phyloP scores from a whole-genome alignment of 441 rosid species.

The Sinapis alba region DNA sequence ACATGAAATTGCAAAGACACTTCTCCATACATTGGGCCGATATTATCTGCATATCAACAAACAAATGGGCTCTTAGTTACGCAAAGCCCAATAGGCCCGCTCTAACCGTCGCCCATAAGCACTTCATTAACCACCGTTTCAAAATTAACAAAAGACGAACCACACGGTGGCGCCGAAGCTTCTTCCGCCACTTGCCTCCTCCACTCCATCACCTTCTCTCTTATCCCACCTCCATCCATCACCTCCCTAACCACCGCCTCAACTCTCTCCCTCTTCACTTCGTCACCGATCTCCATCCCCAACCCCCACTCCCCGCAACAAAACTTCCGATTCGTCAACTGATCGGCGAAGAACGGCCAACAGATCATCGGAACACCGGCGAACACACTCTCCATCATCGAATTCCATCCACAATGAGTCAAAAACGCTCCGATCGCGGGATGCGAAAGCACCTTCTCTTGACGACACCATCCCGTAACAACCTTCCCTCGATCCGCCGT shows the following conservation, averaged over 20 bases:
- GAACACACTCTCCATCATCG: constrained; percentile 51
- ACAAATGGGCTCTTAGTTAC: background rate
- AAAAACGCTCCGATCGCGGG: constrained; percentile 53
- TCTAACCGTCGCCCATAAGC: constrained; percentile 14
- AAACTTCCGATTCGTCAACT: constrained; percentile 57
- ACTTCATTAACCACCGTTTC: constrained; percentile 31
- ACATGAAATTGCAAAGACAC: too few relatives aligned
- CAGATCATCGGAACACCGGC: constrained; percentile 62
- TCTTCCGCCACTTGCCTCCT: constrained; percentile 45
- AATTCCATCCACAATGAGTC: constrained; percentile 68
- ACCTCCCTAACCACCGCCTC: constrained; percentile 52
- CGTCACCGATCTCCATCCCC: constrained; percentile 56
- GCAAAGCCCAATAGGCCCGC: background rate
- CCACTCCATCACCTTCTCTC: constrained; percentile 47
- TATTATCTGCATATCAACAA: background rate
- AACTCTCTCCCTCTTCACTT: constrained; percentile 55
- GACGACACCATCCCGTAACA: constrained; percentile 53
- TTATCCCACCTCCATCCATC: constrained; percentile 56
- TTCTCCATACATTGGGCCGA: background rate
- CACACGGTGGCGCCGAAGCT: constrained; percentile 31
- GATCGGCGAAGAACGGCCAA: constrained; percentile 75
- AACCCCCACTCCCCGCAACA: constrained; percentile 57
- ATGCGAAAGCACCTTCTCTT: constrained; percentile 54
- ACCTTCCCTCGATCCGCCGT: constrained; percentile 50
- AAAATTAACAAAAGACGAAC: constrained; percentile 42